A percentile compares a stretch with the other conserved stretches of the same genome.
phyloP scores from a whole-genome alignment of 2,329 filamentous ascomycete genomes.

The Phyllosticta capitalensis region DNA sequence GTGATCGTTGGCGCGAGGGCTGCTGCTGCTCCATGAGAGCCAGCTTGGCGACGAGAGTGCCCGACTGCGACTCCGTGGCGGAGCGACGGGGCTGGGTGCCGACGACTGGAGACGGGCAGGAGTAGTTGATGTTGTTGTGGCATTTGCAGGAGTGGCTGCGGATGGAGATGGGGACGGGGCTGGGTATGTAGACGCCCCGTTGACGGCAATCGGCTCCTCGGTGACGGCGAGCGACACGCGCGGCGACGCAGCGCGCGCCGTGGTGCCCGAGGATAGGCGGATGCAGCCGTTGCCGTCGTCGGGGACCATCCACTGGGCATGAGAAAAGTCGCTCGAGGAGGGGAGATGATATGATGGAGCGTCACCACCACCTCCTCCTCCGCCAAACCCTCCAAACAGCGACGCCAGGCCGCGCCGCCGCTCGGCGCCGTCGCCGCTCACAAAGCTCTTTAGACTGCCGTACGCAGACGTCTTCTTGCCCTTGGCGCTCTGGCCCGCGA shows the following conservation, averaged over 20 bases:
- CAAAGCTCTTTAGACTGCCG: conserved; percentile 14
- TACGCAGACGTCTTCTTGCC: conserved; percentile 12
- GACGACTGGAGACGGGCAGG: too few relatives aligned
- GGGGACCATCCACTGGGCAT: conserved; percentile 3
- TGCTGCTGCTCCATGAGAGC: background rate
- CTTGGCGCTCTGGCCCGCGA: conserved; percentile 6
- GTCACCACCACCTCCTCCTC: background rate
- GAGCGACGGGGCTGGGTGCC: background rate
- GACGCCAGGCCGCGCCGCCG: conserved; percentile 1
- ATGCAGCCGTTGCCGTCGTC: background rate
- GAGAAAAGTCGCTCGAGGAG: background rate
- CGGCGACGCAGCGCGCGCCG: conserved; percentile 4
- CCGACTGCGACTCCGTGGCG: background rate
- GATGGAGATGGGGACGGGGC: background rate
- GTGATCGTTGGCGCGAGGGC: background rate
- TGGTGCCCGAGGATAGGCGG: background rate
- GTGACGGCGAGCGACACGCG: conserved; percentile 6
- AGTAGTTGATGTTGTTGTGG: background rate
- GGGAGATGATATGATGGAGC: background rate
- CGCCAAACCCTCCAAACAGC: conserved; percentile 4
- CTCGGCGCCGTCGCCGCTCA: conserved; percentile 9
- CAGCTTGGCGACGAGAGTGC: background rate
- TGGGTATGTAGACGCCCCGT: too few relatives aligned
- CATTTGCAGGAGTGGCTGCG: background rate
- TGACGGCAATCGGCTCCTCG: conserved; percentile 1